A percentile compares a stretch with the other conserved stretches of the same genome.
Conservation (phyloP, 805 yeast genomes). For the Candida qinlingensis region DNA sequence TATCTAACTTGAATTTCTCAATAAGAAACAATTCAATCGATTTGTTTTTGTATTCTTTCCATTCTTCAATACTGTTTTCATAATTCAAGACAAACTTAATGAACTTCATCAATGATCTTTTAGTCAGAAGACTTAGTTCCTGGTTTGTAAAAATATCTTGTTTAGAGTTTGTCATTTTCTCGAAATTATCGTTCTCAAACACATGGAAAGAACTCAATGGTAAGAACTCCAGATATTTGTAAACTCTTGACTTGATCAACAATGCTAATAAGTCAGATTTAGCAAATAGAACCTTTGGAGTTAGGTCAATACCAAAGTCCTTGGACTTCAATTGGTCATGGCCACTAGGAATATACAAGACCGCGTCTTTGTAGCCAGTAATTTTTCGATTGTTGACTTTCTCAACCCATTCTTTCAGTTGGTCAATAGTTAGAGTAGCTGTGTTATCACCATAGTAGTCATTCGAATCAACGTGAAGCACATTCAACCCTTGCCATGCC, state of each 20-base stretch:
- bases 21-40: conserved; percentile 57
- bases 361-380: conserved; percentile 58
- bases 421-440: conserved; percentile 84
- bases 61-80: conserved; percentile 50
- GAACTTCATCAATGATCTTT: conserved; percentile 85
- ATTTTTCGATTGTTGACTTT: conserved; percentile 45
- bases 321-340: conserved; percentile 39
- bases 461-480: conserved; percentile 82
- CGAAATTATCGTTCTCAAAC: conserved; percentile 88
- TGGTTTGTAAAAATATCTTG: conserved; percentile 93
- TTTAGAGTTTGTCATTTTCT: conserved; percentile 77
- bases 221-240: conserved; percentile 88
- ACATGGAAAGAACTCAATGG: conserved; percentile 86
- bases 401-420: conserved; percentile 76
- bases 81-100: conserved; percentile 79
- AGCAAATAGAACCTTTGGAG: conserved; percentile 86
- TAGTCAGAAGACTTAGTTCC: conserved; percentile 63
- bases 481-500: conserved; percentile 98
- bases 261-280: conserved; percentile 80
- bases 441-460: conserved; percentile 84
- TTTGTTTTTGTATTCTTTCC: conserved; percentile 49
- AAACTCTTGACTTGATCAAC: conserved; percentile 79
- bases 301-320: conserved; percentile 82
- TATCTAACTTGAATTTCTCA: conserved; percentile 63
- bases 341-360: conserved; percentile 69